Evolutionary conservation across 2,329 filamentous ascomycete species (phyloP).

Genomic region (Fusarium sp.): DNA sequence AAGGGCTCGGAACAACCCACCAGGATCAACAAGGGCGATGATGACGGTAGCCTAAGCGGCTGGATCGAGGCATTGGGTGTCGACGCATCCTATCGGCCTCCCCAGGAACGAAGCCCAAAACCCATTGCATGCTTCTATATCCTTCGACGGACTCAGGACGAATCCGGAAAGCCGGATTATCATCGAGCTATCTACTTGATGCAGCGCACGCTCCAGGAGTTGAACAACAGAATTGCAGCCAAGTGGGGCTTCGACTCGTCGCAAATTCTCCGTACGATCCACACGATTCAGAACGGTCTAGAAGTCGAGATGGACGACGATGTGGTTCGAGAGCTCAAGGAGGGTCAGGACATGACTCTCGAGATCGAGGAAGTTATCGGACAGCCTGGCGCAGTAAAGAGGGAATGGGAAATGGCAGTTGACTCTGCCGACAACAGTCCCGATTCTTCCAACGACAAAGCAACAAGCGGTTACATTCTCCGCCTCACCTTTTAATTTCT

Average conservation of each 20-base stretch:
- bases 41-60: conserved; percentile 75
- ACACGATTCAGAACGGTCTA: conserved; percentile 78
- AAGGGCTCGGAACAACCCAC: conserved; percentile 66
- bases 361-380: conserved; percentile 68
- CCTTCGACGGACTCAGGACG: conserved; percentile 64
- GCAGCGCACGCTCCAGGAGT: conserved; percentile 79
- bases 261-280: conserved; percentile 77
- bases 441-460: conserved; percentile 27
- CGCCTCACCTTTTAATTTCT: conserved; percentile 59
- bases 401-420: conserved; percentile 73
- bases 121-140: conserved; percentile 91
- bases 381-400: conserved; percentile 54
- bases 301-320: conserved; percentile 93
- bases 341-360: conserved; percentile 92
- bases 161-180: conserved; percentile 68
- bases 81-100: conserved; percentile 86
- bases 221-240: conserved; percentile 77
- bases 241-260: conserved; percentile 86
- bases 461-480: conserved; percentile 55
- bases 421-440: conserved; percentile 56
- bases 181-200: conserved; percentile 89
- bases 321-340: conserved; percentile 82
- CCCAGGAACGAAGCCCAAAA: conserved; percentile 77
- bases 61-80: conserved; percentile 95
- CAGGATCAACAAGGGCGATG: conserved; percentile 65